Conservation (phyloP, 163 green algal genomes). For the Scenedesmus sp. region DNA sequence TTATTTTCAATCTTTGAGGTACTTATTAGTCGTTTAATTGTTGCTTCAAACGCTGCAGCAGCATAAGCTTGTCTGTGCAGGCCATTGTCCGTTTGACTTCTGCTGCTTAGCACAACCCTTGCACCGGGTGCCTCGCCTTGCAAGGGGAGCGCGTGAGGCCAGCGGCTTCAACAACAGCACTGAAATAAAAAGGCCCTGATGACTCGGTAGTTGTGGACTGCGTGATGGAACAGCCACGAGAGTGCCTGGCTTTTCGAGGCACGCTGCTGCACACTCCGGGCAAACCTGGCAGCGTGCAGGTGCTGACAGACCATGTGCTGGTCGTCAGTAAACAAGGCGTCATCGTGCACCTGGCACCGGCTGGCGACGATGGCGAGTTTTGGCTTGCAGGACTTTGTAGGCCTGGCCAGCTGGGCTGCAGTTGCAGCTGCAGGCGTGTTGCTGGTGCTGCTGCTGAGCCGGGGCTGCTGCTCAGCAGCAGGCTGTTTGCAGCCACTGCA, state of each 20-base stretch:
- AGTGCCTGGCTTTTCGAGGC: slow-evolving; percentile 51
- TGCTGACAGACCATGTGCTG: slow-evolving; percentile 56
- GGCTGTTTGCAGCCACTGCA: not conserved
- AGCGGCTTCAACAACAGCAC: too few relatives aligned
- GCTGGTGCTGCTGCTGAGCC: not conserved
- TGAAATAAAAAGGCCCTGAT: not conserved
- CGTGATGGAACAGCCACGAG: not conserved
- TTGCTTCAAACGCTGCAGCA: too few relatives aligned
- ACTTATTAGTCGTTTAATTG: too few relatives aligned
- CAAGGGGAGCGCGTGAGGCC: not conserved
- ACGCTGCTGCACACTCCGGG: slow-evolving; percentile 59
- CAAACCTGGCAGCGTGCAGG: slow-evolving; percentile 53
- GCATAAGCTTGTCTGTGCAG: not conserved
- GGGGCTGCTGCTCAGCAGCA: not conserved
- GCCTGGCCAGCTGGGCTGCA: not conserved
- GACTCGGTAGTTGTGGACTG: not conserved
- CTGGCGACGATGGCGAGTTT: not conserved
- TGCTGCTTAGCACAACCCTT: not conserved
- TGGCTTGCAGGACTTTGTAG: not conserved
- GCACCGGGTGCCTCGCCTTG: not conserved
- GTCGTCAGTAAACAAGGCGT: slow-evolving; percentile 38
- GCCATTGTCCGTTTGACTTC: not conserved
- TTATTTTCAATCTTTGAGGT: too few relatives aligned
- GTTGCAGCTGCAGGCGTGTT: not conserved
- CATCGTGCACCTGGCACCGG: slow-evolving; percentile 47